Evolutionary conservation across 2,329 filamentous ascomycete genomes (phyloP), one percentile per base, ranked within the genome.

Genomic region (Neodidymelliopsis sp.): DNA sequence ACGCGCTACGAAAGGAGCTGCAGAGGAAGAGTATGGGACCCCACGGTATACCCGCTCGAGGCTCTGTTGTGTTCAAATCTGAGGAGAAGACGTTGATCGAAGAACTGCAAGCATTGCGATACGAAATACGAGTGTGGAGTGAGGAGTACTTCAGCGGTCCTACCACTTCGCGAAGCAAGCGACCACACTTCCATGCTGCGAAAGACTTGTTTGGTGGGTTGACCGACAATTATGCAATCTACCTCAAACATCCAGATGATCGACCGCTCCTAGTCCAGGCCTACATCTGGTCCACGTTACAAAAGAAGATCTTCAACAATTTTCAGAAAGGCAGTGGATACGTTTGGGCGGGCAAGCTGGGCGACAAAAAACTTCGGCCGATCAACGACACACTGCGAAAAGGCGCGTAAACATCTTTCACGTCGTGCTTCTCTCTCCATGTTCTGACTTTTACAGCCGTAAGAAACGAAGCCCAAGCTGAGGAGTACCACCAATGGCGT

Each of bases 271-370:
- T 73, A 13, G 64, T 73, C n/a, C 70, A 73, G 50, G 63, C 67
- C 4, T 72, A 66, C 39, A 38, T 73, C 2, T 73, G 70, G 70
- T 67, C 59, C 28, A 65, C 57, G 30, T 46, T 73, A n/a, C 70
- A 72, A 25, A 60, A 66, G n/a, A 67, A 67, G 30, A 66, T 73
- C 29, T 73, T 73, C 56, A 71, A 60, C 57, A 71, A 63, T 19
- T 63, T 68, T 40, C 49, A 63, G 25, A 70, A 68, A 29, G 70
- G 69, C 15, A 67, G 66, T 42, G 70, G 70, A 23, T 73, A 73
- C 42, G 56, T 71, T 8, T 73, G 70, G 70, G 70, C 70, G 1
- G 70, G 68, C 22, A 70, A 67, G 39, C 56, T 72, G n/a, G 70
- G 70, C 16, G 69, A 73, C 51, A 61, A 65, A 37, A 70, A 70